A percentile compares a stretch with the other conserved stretches of the same genome.
phyloP scores from a whole-genome alignment of 257 asterid genomes.

The Osmanthus fragrans region DNA sequence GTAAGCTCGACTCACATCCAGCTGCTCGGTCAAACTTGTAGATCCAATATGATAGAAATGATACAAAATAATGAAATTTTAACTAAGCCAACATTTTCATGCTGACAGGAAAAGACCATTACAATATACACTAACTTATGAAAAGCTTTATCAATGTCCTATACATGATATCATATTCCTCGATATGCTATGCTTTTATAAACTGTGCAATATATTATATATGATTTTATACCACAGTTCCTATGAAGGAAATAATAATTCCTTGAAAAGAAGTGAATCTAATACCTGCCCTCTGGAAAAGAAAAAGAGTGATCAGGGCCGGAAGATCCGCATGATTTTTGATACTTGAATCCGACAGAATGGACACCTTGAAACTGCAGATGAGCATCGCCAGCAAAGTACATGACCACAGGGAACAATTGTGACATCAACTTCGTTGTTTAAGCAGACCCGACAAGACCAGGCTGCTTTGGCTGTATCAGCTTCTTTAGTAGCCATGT shows the following conservation, averaged over 20 bases:
- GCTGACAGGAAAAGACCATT: background rate
- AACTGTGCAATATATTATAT: background rate
- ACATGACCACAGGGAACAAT: conserved; percentile 94
- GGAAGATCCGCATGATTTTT: conserved; percentile 66
- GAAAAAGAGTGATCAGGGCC: conserved; percentile 53
- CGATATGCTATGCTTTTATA: background rate
- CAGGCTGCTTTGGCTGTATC: conserved; percentile 94
- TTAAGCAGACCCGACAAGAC: conserved; percentile 88
- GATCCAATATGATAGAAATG: background rate
- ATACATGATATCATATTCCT: background rate
- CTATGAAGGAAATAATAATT: background rate
- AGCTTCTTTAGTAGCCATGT: conserved; percentile 87
- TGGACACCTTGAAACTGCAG: conserved; percentile 96
- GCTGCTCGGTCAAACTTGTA: background rate
- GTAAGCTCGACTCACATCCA: background rate
- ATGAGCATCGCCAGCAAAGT: conserved; percentile 79
- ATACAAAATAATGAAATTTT: background rate
- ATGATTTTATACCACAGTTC: background rate
- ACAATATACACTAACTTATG: background rate
- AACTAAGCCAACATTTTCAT: background rate
- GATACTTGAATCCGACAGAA: conserved; percentile 88
- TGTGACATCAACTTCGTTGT: conserved; percentile 74
- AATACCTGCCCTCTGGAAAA: background rate
- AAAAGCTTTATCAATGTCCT: background rate
- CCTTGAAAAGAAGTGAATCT: background rate